These are phyloP conservation scores for Vanrija sp. DNA, from an alignment of 1,284 basidiomycete species.

Conservation along the genomic window DNA sequence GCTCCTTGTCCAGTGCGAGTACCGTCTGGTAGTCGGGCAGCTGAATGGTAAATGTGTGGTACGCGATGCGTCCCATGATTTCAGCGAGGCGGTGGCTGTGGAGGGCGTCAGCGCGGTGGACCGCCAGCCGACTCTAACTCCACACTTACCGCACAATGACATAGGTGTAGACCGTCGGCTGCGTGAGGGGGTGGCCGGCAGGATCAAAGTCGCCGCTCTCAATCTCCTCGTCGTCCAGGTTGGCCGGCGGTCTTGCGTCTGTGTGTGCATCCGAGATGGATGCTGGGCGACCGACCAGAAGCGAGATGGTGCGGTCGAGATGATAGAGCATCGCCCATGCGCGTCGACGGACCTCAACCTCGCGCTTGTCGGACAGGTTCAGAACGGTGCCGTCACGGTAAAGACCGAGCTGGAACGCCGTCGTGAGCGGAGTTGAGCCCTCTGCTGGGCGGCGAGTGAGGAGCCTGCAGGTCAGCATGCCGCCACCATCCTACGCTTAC, in stretches of 20 bases:
- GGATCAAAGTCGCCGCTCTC: conserved; percentile 47
- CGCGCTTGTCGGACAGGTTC: conserved; percentile 47
- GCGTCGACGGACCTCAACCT: conserved; percentile 50
- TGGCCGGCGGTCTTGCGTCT: conserved; percentile 49
- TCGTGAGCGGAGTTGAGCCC: conserved; percentile 49
- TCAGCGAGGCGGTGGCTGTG: conserved; percentile 46
- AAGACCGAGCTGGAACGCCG: conserved; percentile 50
- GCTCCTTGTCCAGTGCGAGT: conserved; percentile 49
- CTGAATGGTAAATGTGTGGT: conserved; percentile 51
- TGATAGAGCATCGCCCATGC: conserved; percentile 51
- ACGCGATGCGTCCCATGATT: conserved; percentile 51
- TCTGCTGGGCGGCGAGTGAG: conserved; percentile 50
- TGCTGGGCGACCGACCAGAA: conserved; percentile 49
- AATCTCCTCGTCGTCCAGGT: conserved; percentile 51
- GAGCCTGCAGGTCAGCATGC: conserved; percentile 31
- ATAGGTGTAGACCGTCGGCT: conserved; percentile 50
- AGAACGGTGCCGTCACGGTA: conserved; percentile 51
- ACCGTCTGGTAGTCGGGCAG: conserved; percentile 51
- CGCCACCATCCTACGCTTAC: conserved; percentile 23
- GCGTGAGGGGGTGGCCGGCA: conserved; percentile 46
- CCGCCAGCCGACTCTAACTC: background rate
- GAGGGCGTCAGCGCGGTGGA: background rate
- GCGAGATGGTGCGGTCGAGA: conserved; percentile 48
- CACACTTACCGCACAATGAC: conserved; percentile 43
- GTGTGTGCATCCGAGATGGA: conserved; percentile 50